These are phyloP conservation scores for Leccinum cinnamomeum DNA, from an alignment of 1,284 basidiomycete species.

Conservation along the genomic window DNA sequence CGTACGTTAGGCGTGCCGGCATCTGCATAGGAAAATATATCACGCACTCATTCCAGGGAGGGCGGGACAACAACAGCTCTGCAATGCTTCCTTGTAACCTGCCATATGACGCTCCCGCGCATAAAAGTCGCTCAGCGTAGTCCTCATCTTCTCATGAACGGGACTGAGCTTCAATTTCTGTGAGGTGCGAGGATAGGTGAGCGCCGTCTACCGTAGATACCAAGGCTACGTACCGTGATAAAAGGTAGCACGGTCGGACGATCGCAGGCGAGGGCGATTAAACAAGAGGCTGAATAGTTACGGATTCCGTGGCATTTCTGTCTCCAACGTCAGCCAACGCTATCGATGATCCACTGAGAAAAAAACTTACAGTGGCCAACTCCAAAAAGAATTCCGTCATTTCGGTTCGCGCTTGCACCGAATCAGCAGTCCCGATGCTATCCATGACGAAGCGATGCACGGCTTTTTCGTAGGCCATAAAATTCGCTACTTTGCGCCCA, in stretches of 20 bases:
- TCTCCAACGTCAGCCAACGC: slow-evolving; percentile 5
- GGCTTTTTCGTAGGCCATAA: slow-evolving; percentile 40
- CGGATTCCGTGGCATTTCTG: slow-evolving; percentile 45
- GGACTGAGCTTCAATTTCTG: slow-evolving; percentile 29
- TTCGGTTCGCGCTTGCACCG: slow-evolving; percentile 22
- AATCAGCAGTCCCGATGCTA: slow-evolving; percentile 35
- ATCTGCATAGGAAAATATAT: neutral
- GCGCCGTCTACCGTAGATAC: neutral
- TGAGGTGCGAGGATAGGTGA: neutral
- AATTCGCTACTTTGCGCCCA: slow-evolving; percentile 27
- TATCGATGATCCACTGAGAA: neutral
- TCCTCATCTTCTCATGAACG: slow-evolving; percentile 26
- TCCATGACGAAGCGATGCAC: slow-evolving; percentile 42
- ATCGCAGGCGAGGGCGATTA: slow-evolving; percentile 40
- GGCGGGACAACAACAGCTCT: slow-evolving; percentile 35
- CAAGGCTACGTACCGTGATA: slow-evolving; percentile 20
- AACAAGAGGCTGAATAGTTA: slow-evolving; percentile 44
- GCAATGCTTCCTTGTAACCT: slow-evolving; percentile 40
- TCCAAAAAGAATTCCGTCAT: slow-evolving; percentile 45
- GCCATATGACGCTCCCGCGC: slow-evolving; percentile 35
- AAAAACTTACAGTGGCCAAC: slow-evolving; percentile 38
- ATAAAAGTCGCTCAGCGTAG: slow-evolving; percentile 28
- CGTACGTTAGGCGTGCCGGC: slow-evolving; percentile 8
- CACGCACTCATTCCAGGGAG: slow-evolving; percentile 34
- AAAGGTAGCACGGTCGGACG: slow-evolving; percentile 36